Evolutionary conservation across 495 filamentous ascomycete species (phyloP).

Genomic region (Neohortaea acidophila): DNA sequence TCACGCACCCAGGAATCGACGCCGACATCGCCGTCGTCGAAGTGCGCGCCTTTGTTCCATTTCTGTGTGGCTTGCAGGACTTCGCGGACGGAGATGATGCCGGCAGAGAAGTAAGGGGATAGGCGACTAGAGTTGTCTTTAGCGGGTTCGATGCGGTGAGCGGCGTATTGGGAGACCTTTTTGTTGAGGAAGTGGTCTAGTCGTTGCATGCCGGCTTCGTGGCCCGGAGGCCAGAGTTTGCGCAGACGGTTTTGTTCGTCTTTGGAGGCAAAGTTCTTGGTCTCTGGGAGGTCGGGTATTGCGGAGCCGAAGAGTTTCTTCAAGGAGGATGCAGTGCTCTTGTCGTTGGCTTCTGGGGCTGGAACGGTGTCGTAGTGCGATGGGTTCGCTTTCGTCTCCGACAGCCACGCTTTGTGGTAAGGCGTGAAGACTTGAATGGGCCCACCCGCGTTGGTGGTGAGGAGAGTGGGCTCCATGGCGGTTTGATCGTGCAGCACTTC

Average conservation of each 20-base stretch:
- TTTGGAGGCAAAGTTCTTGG: conserved; percentile 27
- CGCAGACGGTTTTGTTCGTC: conserved; percentile 26
- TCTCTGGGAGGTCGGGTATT: conserved; percentile 23
- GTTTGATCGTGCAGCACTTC: conserved; percentile 30
- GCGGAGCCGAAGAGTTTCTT: conserved; percentile 23
- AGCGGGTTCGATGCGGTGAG: conserved; percentile 27
- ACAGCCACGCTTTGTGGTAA: conserved; percentile 29
- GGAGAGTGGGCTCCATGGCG: conserved; percentile 27
- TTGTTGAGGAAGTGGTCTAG: conserved; percentile 26
- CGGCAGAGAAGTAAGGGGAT: conserved; percentile 31
- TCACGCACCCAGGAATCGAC: conserved; percentile 32
- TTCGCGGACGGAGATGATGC: conserved; percentile 27
- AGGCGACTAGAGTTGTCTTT: conserved; percentile 27
- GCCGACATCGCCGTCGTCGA: conserved; percentile 19
- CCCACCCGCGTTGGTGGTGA: conserved; percentile 23
- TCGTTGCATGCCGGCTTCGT: conserved; percentile 29
- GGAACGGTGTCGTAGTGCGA: conserved; percentile 24
- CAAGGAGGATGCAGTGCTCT: conserved; percentile 16
- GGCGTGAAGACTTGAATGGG: conserved; percentile 34
- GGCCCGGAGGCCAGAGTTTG: conserved; percentile 31
- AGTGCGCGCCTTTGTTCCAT: conserved; percentile 23
- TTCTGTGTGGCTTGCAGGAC: conserved; percentile 20
- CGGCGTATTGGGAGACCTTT: conserved; percentile 27
- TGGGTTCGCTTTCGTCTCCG: conserved; percentile 21
- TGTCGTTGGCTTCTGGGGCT: conserved; percentile 22